Evolutionary conservation across 1,139 yeast genomes (phyloP).

Genomic region (Yarrowia galli): DNA sequence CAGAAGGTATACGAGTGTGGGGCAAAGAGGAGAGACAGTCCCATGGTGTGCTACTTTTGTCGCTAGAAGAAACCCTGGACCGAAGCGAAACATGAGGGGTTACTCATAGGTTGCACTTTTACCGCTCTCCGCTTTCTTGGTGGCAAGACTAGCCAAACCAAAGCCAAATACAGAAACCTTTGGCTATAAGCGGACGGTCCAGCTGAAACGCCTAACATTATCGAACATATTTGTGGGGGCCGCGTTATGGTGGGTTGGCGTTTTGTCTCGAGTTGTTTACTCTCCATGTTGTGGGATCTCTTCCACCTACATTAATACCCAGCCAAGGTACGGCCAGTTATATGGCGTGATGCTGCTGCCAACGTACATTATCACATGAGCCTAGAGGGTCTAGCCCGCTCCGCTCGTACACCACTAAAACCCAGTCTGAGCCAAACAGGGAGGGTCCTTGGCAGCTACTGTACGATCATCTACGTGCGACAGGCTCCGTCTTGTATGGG

Average conservation of each 20-base stretch:
- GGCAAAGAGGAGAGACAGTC: not conserved
- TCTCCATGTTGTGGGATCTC: not conserved
- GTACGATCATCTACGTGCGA: too few species aligned
- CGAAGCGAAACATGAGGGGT: constrained; percentile 6
- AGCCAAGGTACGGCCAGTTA: not conserved
- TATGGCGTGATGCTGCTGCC: constrained; percentile 9
- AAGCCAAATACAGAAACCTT: constrained; percentile 20
- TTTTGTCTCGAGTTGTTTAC: not conserved
- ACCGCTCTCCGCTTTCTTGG: not conserved
- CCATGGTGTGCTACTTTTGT: too few species aligned
- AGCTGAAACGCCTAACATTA: constrained; percentile 21
- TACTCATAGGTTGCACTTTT: constrained; percentile 2
- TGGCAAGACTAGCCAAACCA: constrained; percentile 17
- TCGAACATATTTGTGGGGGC: constrained; percentile 1
- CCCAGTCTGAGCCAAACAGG: constrained; percentile 12
- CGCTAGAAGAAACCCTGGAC: not conserved
- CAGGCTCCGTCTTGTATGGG: too few species aligned
- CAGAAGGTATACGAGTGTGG: not conserved
- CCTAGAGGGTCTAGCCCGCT: constrained; percentile 1
- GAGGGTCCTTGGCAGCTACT: too few species aligned
- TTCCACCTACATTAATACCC: not conserved
- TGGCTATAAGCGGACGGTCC: constrained; percentile 2
- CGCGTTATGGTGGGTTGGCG: not conserved
- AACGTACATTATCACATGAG: not conserved
- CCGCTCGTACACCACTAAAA: not conserved